Evolutionary conservation across 208 protist genomes (phyloP).

Genomic region (Vickermania ingenoplastis): DNA sequence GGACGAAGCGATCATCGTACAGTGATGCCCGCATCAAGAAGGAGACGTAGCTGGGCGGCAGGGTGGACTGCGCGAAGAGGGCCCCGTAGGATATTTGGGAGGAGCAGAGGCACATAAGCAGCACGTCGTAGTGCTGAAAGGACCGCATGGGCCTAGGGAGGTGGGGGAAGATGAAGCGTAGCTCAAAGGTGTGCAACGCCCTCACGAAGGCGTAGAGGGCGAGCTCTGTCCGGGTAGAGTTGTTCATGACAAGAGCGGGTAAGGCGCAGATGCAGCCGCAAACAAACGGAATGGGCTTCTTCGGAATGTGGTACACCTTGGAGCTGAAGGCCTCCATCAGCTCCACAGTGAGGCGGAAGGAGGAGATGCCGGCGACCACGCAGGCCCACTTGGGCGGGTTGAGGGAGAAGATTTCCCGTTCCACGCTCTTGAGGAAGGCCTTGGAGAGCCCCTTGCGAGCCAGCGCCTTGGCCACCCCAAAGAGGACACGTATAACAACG

Average conservation of each 20-base stretch:
- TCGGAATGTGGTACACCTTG: slow-evolving; percentile 14
- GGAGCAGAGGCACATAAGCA: slow-evolving; percentile 68
- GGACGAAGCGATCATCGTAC: slow-evolving; percentile 51
- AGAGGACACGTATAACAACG: slow-evolving; percentile 35
- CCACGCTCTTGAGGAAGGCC: slow-evolving; percentile 19
- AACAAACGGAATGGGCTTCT: slow-evolving; percentile 35
- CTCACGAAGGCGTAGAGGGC: slow-evolving; percentile 72
- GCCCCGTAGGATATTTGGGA: slow-evolving; percentile 70
- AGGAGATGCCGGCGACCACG: slow-evolving; percentile 58
- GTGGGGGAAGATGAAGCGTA: slow-evolving; percentile 44
- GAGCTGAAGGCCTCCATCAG: slow-evolving; percentile 17
- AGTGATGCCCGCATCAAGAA: slow-evolving; percentile 60
- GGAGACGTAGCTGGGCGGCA: slow-evolving; percentile 59
- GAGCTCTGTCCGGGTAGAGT: slow-evolving; percentile 58
- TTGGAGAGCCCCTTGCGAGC: slow-evolving; percentile 32
- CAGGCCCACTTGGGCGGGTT: slow-evolving; percentile 72
- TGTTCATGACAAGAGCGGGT: slow-evolving; percentile 68
- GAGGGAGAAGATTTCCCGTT: slow-evolving; percentile 58
- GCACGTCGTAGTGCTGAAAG: slow-evolving; percentile 75
- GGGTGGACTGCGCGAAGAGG: slow-evolving; percentile 59
- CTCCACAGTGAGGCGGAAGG: slow-evolving; percentile 54
- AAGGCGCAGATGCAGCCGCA: slow-evolving; percentile 54
- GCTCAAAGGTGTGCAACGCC: slow-evolving; percentile 48
- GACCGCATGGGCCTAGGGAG: slow-evolving; percentile 32
- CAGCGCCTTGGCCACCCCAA: slow-evolving; percentile 59